Evolutionary conservation across 139 green algal species (phyloP), one percentile per base, ranked within the genome.

Genomic region (Volvox reticuliferus): DNA sequence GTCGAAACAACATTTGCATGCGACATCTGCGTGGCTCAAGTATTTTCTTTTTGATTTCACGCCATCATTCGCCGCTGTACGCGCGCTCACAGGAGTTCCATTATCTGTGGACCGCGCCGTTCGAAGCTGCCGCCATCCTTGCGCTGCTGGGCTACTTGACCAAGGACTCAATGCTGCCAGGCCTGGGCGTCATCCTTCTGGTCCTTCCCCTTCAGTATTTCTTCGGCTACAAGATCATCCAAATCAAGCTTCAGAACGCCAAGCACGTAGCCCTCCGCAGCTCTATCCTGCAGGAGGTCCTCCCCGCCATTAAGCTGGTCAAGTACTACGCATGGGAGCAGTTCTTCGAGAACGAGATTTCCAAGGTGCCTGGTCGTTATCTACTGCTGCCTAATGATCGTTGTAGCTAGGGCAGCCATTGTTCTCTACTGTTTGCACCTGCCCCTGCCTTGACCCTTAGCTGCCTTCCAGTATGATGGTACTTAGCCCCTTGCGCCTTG

Each of bases 271-370:
- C 91, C 37, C 78, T 63, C 24, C 93, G 92, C 68, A 89, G 87
- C 67, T 86, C 82, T 28, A 92, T 93, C 79, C 85, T 95, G 80
- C 95, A 97, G 89, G 95, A 96, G 94, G 78, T 96, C 2, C 95
- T 96, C 63, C 95, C 95, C 32, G 93, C 95, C 89, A 96, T 95
- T 90, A 95, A 95, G 92, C 92, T 95, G 68, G 90, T 93, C 83
- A 93, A 96, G 94, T 96, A 96, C 91, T 96, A 96, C 73, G 94
- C 92, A 9, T 96, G 95, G 95, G 95, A 96, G 94, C 86, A 89
- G 65, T 96, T 94, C 91, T 96, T 96, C 32, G 93, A 96, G 92
- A 37, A 92, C 16, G 55, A 94, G 16, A 90, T 92, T 21, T 78
- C 12, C 73, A 63, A 89, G 68, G 84, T 89, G 69, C 21, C 2